A percentile compares a stretch with the other conserved stretches of the same genome.
phyloP scores from a whole-genome alignment of 2,329 filamentous ascomycete genomes.

The Botryotinia narcissicola region DNA sequence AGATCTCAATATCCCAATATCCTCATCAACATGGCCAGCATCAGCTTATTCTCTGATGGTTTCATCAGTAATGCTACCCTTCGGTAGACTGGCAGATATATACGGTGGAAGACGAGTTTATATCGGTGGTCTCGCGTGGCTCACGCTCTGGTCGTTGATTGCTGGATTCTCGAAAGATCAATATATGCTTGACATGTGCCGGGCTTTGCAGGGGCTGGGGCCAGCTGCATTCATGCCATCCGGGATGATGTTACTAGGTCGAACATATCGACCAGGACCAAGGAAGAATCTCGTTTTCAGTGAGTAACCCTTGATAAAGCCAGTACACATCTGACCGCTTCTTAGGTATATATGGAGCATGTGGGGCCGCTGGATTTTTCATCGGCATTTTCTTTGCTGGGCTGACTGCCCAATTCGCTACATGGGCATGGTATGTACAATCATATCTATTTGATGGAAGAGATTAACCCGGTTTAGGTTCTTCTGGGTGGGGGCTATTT shows the following conservation, averaged over 20 bases:
- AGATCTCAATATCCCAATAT: constrained; percentile 60
- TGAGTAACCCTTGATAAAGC: not conserved
- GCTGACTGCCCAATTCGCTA: constrained; percentile 54
- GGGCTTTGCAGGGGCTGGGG: constrained; percentile 69
- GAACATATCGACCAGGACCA: constrained; percentile 60
- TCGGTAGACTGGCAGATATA: constrained; percentile 58
- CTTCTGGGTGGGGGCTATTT: constrained; percentile 62
- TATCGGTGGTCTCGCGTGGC: constrained; percentile 57
- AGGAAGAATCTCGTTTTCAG: constrained; percentile 61
- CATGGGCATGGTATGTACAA: constrained; percentile 58
- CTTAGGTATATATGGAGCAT: constrained; percentile 20
- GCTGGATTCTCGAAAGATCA: constrained; percentile 66
- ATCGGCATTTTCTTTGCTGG: constrained; percentile 66
- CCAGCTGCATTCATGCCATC: constrained; percentile 67
- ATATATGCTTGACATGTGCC: constrained; percentile 66
- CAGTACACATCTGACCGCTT: not conserved
- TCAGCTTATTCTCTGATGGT: constrained; percentile 56
- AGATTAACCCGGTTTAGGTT: constrained; percentile 11
- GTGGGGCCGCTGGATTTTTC: constrained; percentile 38
- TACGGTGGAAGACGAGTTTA: constrained; percentile 59
- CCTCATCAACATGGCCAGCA: constrained; percentile 58
- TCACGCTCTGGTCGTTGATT: constrained; percentile 63
- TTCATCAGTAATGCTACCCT: constrained; percentile 55
- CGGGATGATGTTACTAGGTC: constrained; percentile 61
- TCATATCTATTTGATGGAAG: not conserved